phyloP scores from a whole-genome alignment of 2,329 filamentous ascomycete species.

The Alternaria brassicae region DNA sequence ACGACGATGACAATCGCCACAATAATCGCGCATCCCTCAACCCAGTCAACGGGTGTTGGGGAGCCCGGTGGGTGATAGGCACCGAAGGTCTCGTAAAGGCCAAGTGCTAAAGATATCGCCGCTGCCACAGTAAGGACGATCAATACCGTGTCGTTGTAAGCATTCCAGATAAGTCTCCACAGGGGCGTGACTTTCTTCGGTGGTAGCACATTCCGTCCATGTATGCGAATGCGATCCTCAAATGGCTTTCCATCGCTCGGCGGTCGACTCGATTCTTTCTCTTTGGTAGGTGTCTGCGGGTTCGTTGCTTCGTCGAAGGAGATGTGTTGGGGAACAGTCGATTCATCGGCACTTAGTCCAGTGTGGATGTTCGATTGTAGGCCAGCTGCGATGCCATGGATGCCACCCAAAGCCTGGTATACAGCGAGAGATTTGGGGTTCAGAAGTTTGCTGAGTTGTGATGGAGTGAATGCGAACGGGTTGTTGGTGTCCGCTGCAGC shows the following conservation, averaged over 20 bases:
- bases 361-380: constrained; percentile 58
- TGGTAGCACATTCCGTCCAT: constrained; percentile 67
- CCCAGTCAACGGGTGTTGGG: constrained; percentile 52
- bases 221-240: constrained; percentile 66
- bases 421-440: constrained; percentile 59
- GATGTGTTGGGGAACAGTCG: constrained; percentile 54
- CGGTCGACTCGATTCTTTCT: constrained; percentile 23
- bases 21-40: constrained; percentile 49
- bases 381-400: constrained; percentile 61
- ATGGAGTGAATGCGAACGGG: constrained; percentile 62
- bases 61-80: constrained; percentile 52
- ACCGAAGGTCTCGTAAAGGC: constrained; percentile 71
- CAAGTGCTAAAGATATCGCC: constrained; percentile 71
- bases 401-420: constrained; percentile 61
- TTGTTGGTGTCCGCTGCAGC: constrained; percentile 48
- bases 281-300: constrained; percentile 32
- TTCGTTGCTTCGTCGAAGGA: constrained; percentile 60
- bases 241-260: constrained; percentile 46
- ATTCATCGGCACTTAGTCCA: constrained; percentile 62
- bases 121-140: constrained; percentile 74
- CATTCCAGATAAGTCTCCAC: constrained; percentile 68
- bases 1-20: constrained; percentile 50
- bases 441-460: constrained; percentile 62
- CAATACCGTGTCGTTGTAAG: constrained; percentile 77
- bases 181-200: constrained; percentile 69